Conservation (phyloP, 768 basidiomycete species). For the Naganishia vaughanmartiniae region DNA sequence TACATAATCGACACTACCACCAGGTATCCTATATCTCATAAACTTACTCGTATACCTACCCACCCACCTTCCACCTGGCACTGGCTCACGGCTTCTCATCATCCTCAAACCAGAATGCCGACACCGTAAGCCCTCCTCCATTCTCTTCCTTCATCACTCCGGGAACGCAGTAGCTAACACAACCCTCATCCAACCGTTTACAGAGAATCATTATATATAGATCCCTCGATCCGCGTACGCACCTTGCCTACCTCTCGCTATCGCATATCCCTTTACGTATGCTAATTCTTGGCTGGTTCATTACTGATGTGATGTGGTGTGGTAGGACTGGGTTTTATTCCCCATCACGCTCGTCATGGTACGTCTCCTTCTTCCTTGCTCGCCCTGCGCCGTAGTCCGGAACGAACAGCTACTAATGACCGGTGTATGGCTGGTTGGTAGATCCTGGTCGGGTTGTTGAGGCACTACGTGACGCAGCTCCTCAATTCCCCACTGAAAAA, state of each 20-base stretch:
- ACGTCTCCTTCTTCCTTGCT: conserved; percentile 41
- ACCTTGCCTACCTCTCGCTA: conserved; percentile 57
- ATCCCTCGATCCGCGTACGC: conserved; percentile 82
- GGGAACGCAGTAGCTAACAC: background rate
- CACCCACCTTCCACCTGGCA: too few species aligned
- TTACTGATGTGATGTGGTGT: background rate
- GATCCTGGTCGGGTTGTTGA: conserved; percentile 87
- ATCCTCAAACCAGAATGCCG: background rate
- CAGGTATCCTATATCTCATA: too few species aligned
- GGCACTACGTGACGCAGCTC: conserved; percentile 86
- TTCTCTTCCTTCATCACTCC: background rate
- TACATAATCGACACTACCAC: too few species aligned
- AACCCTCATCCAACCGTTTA: background rate
- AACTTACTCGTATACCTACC: too few species aligned
- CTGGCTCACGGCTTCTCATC: too few species aligned
- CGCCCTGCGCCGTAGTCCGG: background rate
- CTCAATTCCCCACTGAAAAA: conserved; percentile 82
- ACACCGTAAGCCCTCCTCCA: background rate
- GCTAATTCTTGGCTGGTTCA: background rate
- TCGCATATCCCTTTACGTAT: too few species aligned
- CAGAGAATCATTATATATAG: conserved; percentile 66
- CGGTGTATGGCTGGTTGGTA: too few species aligned
- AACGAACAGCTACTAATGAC: too few species aligned
- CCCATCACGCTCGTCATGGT: conserved; percentile 98
- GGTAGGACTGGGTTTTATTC: conserved; percentile 65